Base-by-base conservation (phyloP, 305 asterid species). In the Rubia balearica region DNA sequence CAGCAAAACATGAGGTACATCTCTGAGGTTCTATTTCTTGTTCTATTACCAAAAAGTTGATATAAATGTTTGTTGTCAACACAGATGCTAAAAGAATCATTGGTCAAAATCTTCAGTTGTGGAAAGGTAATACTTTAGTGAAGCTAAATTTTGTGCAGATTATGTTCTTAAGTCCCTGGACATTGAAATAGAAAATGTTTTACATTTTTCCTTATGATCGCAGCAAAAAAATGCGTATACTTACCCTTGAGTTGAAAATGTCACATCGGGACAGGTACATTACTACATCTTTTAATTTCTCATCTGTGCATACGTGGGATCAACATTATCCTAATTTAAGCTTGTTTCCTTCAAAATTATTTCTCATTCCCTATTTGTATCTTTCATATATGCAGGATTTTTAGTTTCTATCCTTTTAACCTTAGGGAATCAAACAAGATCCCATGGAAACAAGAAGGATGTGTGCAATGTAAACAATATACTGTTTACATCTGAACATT, bases 31-130 rank as follows among this genome's bases (percentile, higher is more conserved):
- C n/a, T n/a, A n/a, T n/a, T 36, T 76, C 48, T 66, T 53, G 17
- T 22, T 78, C 79, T 74, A 66, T 64, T 76, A 38, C 65, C 57
- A 80, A 55, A 71, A 76, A 61, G 46, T 69, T 67, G 66, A 77
- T 53, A 24, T 69, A 69, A 22, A 46, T 69, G 11, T 65, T 67
- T 79, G 27, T 57, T 42, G 33, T 4, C 67, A 67, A 72, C 71
- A 67, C 84, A 89, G 93, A 84, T 81, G 14, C 75, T 91, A 78
- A 86, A 73, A 78, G 96, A 86, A 65, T 82, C 96, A 36, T 75
- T 89, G 77, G 85, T 86, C 66, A 96, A 89, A 79, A 84, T 89
- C 70, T 86, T 91, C 61, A 85, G 76, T 65, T 85, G 90, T 83
- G 72, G 80, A 72, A 80, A 91, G 96, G 96, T 86, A 71, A 24